phyloP scores from a whole-genome alignment of 495 filamentous ascomycete species.

The Cercophora samala region DNA sequence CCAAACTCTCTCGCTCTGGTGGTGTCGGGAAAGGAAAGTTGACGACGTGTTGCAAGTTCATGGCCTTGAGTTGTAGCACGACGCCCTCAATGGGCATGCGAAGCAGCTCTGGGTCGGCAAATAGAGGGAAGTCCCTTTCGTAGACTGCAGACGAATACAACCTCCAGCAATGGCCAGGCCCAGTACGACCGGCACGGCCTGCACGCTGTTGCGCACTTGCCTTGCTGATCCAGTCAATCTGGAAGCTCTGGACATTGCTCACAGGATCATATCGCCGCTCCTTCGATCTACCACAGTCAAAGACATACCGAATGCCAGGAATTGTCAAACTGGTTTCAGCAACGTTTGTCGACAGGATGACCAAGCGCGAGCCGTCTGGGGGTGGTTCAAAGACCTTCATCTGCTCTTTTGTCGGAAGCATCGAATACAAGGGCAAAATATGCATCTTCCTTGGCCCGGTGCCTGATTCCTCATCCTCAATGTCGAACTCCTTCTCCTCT shows the following conservation, averaged over 20 bases:
- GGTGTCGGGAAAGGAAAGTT: constrained; percentile 98
- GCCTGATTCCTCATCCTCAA: constrained; percentile 60
- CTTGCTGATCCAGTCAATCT: constrained; percentile 96
- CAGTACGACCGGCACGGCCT: constrained; percentile 92
- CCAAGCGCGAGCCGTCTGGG: constrained; percentile 77
- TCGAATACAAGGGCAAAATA: constrained; percentile 86
- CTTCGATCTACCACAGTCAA: constrained; percentile 87
- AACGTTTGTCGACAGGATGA: constrained; percentile 94
- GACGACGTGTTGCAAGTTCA: constrained; percentile 84
- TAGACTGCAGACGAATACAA: constrained; percentile 93
- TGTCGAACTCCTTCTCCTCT: constrained; percentile 56
- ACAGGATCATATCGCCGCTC: constrained; percentile 79
- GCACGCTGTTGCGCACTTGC: constrained; percentile 90
- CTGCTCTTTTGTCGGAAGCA: constrained; percentile 91
- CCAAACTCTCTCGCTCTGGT: constrained; percentile 73
- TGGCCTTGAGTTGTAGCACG: constrained; percentile 91
- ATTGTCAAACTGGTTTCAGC: constrained; percentile 97
- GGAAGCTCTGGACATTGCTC: constrained; percentile 92
- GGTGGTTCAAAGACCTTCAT: constrained; percentile 87
- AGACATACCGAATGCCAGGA: constrained; percentile 91
- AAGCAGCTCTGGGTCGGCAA: constrained; percentile 82
- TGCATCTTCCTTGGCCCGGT: constrained; percentile 62
- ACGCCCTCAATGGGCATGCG: constrained; percentile 90
- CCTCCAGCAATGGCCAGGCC: constrained; percentile 91
- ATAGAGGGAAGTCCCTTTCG: constrained; percentile 84